Evolutionary conservation across 192 early-diverging fungal genomes (phyloP), one percentile per base, ranked within the genome.

Genomic region (Entomortierella chlamydospora): DNA sequence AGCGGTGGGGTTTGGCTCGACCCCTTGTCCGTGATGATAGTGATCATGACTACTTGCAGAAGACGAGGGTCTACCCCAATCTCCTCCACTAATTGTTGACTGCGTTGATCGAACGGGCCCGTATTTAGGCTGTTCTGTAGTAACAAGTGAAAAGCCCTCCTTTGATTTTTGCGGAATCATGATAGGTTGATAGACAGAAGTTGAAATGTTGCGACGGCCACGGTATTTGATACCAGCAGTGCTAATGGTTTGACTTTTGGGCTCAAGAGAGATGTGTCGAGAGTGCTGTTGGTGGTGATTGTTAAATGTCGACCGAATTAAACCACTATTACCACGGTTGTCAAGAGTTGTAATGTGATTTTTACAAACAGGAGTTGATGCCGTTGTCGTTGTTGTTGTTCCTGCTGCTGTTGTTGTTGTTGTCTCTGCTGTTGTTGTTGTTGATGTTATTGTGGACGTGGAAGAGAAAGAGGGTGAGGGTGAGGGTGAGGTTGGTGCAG

Each of bases 81-180:
- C 68, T 25, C 73, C 73, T 20, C 60, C 68, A 22, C 52, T 51
- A 31, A 79, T 49, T 1, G 76, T 79, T 10, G 76, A 66, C 34
- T 70, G 62, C 17, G 68, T 70, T 20, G 76, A 79, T 29, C 68
- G 61, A 22, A 52, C 17, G 4, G 76, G 61, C n/a, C 76, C 76
- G 31, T 70, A n/a, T 17, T 70, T 65, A 41, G 76, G 41, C 42
- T 69, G 76, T 41, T 79, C 76, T 17, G 76, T 70, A n/a, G 76
- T 79, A 50, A 70, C 57, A 51, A 79, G 63, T 0, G 62, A 60
- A 42, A 78, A 56, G 4, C 43, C 55, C 41, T 79, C 61, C 17
- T 65, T 66, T 23, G 67, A 57, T 66, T 70, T 70, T 60, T 39
- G 61, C 37, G 74, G 67, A 37, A 65, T 70, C 67, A 79, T 68